Evolutionary conservation across 768 basidiomycete genomes (phyloP), one percentile per base, ranked within the genome.

Genomic region (Agrocybe chaxingu): DNA sequence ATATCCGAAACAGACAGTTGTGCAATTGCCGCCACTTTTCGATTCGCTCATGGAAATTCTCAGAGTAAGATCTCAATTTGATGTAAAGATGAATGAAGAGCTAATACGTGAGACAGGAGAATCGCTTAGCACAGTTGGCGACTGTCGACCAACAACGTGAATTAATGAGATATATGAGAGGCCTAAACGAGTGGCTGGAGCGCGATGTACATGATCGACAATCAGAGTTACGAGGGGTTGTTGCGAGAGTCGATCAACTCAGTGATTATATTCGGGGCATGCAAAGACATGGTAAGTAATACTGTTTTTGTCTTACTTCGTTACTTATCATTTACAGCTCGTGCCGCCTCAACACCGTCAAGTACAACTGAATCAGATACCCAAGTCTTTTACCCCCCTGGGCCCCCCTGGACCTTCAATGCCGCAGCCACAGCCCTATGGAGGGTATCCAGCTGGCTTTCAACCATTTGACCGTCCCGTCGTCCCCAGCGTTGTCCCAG

Each of bases 171-270:
- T 92, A 93, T 57, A 84, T 93, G 80, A 62, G 78, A 42, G 79
- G 75, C 1, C 69, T 92, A 31, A 93, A 92, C 55, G 77, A 80
- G 32, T 93, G 91, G 91, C 70, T 93, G 11, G 83, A 77, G 49
- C 78, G 83, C 32, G 91, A 93, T 63, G 88, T 90, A 0, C 75
- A 77, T 41, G 88, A 91, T 65, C 83, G 91, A 18, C 89, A 89
- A 54, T 73, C 78, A 3, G 90, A 92, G 61, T 67, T 92, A 35
- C 76, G 76, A 12, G 80, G 79, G 7, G 80, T 93, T 7, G 71
- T 80, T 38, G 81, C 80, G 12, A 78, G 87, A 8, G 71, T 92
- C 5, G 73, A 76, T 31, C 72, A 78, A 39, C 53, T 84, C 7
- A 66, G 75, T 44, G 56, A 71, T 52, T 73, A 74, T 12, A 62